Conservation (phyloP, 2,329 filamentous ascomycete species). For the Corinectria fuckeliana region DNA sequence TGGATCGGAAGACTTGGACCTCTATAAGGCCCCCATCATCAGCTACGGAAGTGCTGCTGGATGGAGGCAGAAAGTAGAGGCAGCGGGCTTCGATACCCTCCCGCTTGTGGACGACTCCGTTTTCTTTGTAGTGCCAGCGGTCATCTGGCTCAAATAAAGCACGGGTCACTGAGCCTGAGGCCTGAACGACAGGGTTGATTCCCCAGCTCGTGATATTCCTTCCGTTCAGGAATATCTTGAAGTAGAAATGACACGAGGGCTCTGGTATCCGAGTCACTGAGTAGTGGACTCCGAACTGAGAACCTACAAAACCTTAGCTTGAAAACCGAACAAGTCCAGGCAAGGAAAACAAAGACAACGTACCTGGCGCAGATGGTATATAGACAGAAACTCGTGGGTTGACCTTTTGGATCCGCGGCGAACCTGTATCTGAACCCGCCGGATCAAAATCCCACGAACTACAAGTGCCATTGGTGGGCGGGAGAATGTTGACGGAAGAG, state of each 20-base stretch:
- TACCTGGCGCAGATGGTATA: slow-evolving; percentile 61
- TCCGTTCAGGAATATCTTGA: slow-evolving; percentile 63
- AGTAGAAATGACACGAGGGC: slow-evolving; percentile 54
- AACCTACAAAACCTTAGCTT: slow-evolving; percentile 44
- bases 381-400: slow-evolving; percentile 60
- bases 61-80: slow-evolving; percentile 55
- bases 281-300: slow-evolving; percentile 62
- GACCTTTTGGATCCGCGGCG: slow-evolving; percentile 37
- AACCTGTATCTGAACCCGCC: not conserved
- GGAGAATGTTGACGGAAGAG: slow-evolving; percentile 49
- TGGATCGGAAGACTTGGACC: slow-evolving; percentile 59
- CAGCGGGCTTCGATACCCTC: slow-evolving; percentile 56
- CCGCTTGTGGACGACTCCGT: slow-evolving; percentile 41
- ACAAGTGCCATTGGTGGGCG: slow-evolving; percentile 18
- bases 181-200: slow-evolving; percentile 46
- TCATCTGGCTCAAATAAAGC: slow-evolving; percentile 57
- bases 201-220: slow-evolving; percentile 61
- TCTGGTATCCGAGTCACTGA: slow-evolving; percentile 44
- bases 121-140: slow-evolving; percentile 48
- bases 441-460: slow-evolving; percentile 26
- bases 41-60: slow-evolving; percentile 48
- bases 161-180: slow-evolving; percentile 50
- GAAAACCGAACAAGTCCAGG: not conserved
- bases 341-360: slow-evolving; percentile 5
- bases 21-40: slow-evolving; percentile 64